Evolutionary conservation across 2,329 filamentous ascomycete genomes (phyloP), one percentile per base, ranked within the genome.

Genomic region (Clarireedia monteithiana): DNA sequence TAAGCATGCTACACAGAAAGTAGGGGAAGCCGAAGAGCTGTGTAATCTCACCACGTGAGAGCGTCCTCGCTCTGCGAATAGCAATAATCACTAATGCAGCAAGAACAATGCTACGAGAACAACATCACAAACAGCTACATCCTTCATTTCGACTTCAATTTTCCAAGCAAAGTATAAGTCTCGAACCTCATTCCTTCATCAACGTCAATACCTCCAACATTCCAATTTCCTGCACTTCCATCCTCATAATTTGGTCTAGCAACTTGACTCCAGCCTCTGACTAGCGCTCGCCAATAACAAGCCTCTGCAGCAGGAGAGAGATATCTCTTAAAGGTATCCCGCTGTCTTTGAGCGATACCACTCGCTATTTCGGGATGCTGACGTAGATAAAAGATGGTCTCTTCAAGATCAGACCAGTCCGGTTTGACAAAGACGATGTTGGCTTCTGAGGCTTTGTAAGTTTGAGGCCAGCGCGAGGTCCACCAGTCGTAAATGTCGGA

Each of bases 261-360:
- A 10, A 77, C 72, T 39, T 67, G 59, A 53, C 67, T 71, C 78
- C 78, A 81, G 0, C 75, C 76, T 55, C 71, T 70, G 23, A 81
- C 64, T 58, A 77, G 54, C 0, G 71, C 74, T 42, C 78, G 70
- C 77, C 78, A 81, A 67, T 80, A 81, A 60, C 78, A 81, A 56
- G 64, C 68, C 65, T 80, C 77, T 0, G 77, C 76, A n/a, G 76
- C 76, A 14, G 72, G 71, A 57, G 74, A 76, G 47, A 78, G 67
- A 61, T 78, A 76, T 0, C 76, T 77, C 1, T 70, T 69, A 62
- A 75, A 76, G 49, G 73, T 53, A 14, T 68, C 71, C 51, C 76
- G 71, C 68, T 80, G 77, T 36, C 76, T 67, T 47, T 66, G 59
- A 15, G 77, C 77, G 48, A 81, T 79, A 0, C 72, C 73, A 60